Conservation (phyloP, 306 rosid genomes). For the Malus asiatica region DNA sequence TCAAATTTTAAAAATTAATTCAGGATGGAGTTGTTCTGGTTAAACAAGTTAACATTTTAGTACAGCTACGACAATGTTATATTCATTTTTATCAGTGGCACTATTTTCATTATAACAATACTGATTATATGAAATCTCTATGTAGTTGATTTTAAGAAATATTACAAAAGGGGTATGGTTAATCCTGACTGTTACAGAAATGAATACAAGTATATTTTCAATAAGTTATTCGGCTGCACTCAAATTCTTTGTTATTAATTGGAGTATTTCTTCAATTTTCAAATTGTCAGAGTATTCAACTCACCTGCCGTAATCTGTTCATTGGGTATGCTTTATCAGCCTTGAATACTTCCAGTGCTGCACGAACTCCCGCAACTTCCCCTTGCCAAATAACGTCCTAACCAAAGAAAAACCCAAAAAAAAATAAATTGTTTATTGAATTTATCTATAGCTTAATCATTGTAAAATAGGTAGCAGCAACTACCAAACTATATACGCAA, state of each 20-base stretch:
- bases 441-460: not conserved
- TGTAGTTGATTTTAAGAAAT: not conserved
- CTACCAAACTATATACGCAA: not conserved
- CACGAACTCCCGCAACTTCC: conserved; percentile 66
- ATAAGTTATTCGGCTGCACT: not conserved
- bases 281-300: conserved; percentile 10
- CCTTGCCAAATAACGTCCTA: conserved; percentile 98
- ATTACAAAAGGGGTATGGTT: not conserved
- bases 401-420: conserved; percentile 1
- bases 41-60: not conserved
- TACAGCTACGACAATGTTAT: not conserved
- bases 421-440: not conserved
- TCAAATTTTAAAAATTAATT: not conserved
- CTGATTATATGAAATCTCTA: not conserved
- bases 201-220: not conserved
- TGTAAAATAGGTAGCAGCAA: not conserved
- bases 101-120: not conserved
- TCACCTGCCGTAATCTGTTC: conserved; percentile 64
- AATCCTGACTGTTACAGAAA: not conserved
- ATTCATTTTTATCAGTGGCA: not conserved
- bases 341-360: conserved; percentile 69
- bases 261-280: not conserved
- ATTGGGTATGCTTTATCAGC: conserved; percentile 79
- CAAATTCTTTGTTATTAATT: not conserved
- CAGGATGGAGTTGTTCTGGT: not conserved